A percentile compares a stretch with the other conserved stretches of the same genome.
phyloP scores from a whole-genome alignment of 345 rosid genomes.

The Carallia pectinifolia region DNA sequence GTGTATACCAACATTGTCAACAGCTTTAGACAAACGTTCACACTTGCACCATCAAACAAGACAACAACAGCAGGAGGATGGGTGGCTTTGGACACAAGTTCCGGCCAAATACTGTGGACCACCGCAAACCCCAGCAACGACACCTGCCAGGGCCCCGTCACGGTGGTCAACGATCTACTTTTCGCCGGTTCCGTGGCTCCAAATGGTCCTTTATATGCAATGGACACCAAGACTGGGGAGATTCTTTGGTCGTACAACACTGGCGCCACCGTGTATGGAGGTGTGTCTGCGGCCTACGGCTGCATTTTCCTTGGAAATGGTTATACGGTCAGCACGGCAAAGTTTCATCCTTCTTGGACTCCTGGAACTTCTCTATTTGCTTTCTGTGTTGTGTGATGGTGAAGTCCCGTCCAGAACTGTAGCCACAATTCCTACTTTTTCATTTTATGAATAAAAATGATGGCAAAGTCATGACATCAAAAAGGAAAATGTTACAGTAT shows the following conservation, averaged over 20 bases:
- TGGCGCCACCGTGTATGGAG: slow-evolving; percentile 44
- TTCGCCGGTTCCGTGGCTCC: slow-evolving; percentile 44
- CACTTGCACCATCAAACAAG: slow-evolving; percentile 32
- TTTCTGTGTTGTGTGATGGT: slow-evolving; percentile 15
- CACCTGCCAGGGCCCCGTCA: slow-evolving; percentile 37
- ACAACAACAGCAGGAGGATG: slow-evolving; percentile 46
- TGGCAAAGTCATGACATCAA: too few relatives aligned
- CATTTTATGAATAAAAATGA: too few relatives aligned
- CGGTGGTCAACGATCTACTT: slow-evolving; percentile 30
- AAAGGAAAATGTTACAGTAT: too few relatives aligned
- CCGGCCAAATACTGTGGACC: slow-evolving; percentile 37
- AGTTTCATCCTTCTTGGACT: slow-evolving; percentile 45
- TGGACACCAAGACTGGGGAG: slow-evolving; percentile 34
- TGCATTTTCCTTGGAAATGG: slow-evolving; percentile 48
- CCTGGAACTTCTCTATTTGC: slow-evolving; percentile 43
- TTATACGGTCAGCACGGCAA: slow-evolving; percentile 25
- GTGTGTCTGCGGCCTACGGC: slow-evolving; percentile 38
- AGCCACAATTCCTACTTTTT: too few relatives aligned
- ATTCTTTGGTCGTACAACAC: slow-evolving; percentile 39
- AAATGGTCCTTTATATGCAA: slow-evolving; percentile 42
- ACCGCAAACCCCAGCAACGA: slow-evolving; percentile 48
- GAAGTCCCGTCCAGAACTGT: too few relatives aligned
- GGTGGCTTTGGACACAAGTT: slow-evolving; percentile 42
- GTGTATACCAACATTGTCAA: slow-evolving; percentile 44
- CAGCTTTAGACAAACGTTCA: slow-evolving; percentile 30